Conservation (phyloP, 345 rosid genomes). For the Viola odorata region DNA sequence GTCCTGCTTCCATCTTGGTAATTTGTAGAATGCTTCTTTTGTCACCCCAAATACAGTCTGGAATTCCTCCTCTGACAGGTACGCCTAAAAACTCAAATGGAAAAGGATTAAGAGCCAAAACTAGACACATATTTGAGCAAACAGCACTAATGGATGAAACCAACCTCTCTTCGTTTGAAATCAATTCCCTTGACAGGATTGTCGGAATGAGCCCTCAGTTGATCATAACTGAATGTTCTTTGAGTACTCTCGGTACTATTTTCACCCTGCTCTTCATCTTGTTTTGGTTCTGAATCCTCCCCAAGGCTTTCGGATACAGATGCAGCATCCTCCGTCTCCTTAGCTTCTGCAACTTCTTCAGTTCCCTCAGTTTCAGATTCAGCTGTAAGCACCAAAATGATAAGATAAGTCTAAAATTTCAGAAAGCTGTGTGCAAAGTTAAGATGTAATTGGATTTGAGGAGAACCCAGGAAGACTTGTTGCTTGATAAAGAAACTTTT, state of each 20-base stretch:
- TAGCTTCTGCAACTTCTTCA: constrained; percentile 40
- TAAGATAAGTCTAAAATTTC: constrained; percentile 7
- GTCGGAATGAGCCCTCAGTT: constrained; percentile 76
- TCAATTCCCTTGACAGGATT: constrained; percentile 89
- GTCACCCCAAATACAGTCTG: constrained; percentile 57
- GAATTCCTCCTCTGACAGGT: constrained; percentile 81
- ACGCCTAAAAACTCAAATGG: constrained; percentile 46
- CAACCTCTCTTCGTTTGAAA: constrained; percentile 89
- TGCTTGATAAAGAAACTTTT: neutral
- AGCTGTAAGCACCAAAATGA: constrained; percentile 26
- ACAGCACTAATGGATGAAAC: constrained; percentile 14
- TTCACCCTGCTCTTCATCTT: constrained; percentile 44
- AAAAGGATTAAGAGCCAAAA: constrained; percentile 1
- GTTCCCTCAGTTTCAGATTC: constrained; percentile 52
- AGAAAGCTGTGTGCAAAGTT: neutral
- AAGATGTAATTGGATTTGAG: constrained; percentile 4
- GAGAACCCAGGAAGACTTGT: neutral
- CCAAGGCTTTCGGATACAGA: constrained; percentile 35
- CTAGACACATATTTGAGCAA: neutral
- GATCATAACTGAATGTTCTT: constrained; percentile 69
- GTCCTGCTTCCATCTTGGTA: constrained; percentile 99
- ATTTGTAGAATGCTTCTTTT: constrained; percentile 70
- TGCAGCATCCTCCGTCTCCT: constrained; percentile 45
- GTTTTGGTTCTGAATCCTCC: constrained; percentile 44
- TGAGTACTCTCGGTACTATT: constrained; percentile 23